Evolutionary conservation across 2,329 filamentous ascomycete species (phyloP), one percentile per base, ranked within the genome.

Genomic region (Ascochyta rabiei): DNA sequence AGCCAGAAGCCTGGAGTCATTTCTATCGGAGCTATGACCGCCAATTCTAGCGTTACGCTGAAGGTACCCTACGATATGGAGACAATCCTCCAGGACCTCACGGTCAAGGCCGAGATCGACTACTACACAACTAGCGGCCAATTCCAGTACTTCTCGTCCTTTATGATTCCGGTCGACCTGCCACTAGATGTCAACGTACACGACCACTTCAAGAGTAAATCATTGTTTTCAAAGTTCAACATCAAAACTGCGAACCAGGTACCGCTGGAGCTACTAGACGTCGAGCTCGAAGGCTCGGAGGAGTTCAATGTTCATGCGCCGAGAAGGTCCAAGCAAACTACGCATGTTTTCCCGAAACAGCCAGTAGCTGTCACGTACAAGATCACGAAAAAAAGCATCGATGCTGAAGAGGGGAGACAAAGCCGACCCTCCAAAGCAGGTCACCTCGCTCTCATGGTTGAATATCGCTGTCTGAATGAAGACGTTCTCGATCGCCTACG

Each of bases 121-220:
- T 96, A 95, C 68, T 82, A 82, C 2, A 93, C 90, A 0, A 80
- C 85, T 0, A 77, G 84, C 2, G 89, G 87, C 2, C 80, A 78
- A 7, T 90, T 91, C 60, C 80, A 82, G 48, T 89, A 88, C 69
- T 82, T 85, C 15, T 84, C 83, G 15, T 81, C 82, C 7, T 83
- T 84, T 18, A 84, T 81, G 3, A 81, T 96, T 18, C 83, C 87
- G 2, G 88, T 95, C 1, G 84, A 89, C 1, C 80, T 99, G 4
- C 90, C 91, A 0, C 81, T 99, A 3, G 93, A 93, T 3, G 95
- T 99, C 59, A 98, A 98, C 62, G 95, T 99, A 6, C 93, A 98
- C 67, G 95, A 99, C 65, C 86, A 96, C 24, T 98, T 98, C 80
- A 96, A 96, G 71, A 86, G 91, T 59, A 79, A 86, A 7, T 82